phyloP scores from a whole-genome alignment of 2,329 filamentous ascomycete genomes.

The Thielaviopsis musarum region DNA sequence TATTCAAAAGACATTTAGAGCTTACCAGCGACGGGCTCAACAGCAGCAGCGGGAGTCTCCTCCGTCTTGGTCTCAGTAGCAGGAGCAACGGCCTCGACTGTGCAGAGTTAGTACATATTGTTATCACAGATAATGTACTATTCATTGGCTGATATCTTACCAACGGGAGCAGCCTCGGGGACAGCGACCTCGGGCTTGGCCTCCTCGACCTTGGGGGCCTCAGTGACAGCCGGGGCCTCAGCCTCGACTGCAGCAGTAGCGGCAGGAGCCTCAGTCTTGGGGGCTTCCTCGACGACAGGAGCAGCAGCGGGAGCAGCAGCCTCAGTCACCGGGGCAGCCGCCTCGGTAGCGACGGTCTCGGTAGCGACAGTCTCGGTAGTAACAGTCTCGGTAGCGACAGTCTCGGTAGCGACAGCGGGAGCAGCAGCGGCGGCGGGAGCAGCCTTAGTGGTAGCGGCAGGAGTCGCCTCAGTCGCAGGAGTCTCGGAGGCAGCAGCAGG shows the following conservation, averaged over 20 bases:
- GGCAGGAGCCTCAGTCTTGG: neutral
- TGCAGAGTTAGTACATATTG: neutral
- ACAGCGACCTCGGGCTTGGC: constrained; percentile 17
- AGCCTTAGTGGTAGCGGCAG: neutral
- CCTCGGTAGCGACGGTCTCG: neutral
- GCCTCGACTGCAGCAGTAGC: neutral
- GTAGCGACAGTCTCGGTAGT: too few species aligned
- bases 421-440: constrained; percentile 13
- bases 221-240: constrained; percentile 1
- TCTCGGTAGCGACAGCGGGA: constrained; percentile 14
- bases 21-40: constrained; percentile 5
- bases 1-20: neutral
- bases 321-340: neutral
- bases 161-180: neutral
- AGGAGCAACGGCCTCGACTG: constrained; percentile 10
- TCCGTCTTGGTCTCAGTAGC: constrained; percentile 17
- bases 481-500: neutral
- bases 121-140: neutral
- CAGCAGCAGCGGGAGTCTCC: neutral
- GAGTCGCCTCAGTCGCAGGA: neutral
- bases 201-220: constrained; percentile 7
- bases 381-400: constrained; percentile 15
- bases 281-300: neutral
- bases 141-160: neutral
- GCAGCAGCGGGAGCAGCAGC: neutral